phyloP scores from a whole-genome alignment of 2,329 filamentous ascomycete species.

The Cryoendolithus antarcticus region DNA sequence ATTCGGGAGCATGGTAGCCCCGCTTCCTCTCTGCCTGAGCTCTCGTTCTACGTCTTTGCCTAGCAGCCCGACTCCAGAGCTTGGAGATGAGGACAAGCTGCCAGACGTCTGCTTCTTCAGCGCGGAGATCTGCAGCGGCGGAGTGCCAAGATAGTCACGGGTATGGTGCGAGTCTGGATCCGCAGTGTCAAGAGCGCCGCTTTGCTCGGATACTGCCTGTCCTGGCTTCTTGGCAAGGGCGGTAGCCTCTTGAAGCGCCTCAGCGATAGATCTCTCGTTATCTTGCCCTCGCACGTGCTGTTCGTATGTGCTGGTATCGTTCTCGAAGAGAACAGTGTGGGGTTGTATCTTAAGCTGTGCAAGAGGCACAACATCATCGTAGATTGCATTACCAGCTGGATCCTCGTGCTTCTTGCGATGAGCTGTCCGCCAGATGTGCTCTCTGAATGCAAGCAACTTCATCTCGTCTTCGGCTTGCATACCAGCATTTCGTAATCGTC shows the following conservation, averaged over 20 bases:
- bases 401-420: conserved; percentile 52
- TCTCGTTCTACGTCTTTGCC: conserved; percentile 22
- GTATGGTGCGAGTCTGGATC: neutral
- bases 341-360: conserved; percentile 65
- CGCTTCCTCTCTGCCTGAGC: conserved; percentile 40
- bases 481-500: conserved; percentile 70
- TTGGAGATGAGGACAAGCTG: conserved; percentile 24
- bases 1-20: conserved; percentile 48
- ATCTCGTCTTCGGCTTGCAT: conserved; percentile 73
- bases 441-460: conserved; percentile 72
- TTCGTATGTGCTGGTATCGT: conserved; percentile 45
- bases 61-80: conserved; percentile 19
- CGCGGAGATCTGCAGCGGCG: conserved; percentile 3
- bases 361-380: conserved; percentile 62
- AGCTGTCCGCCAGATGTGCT: conserved; percentile 83
- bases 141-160: neutral
- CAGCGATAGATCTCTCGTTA: conserved; percentile 55
- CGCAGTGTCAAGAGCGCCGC: neutral
- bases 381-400: conserved; percentile 29
- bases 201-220: neutral
- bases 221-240: conserved; percentile 5
- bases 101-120: conserved; percentile 14
- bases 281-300: conserved; percentile 22
- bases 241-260: conserved; percentile 72
- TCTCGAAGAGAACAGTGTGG: conserved; percentile 88